Conservation (phyloP, 2,329 filamentous ascomycete species). For the Colletotrichum tanaceti region DNA sequence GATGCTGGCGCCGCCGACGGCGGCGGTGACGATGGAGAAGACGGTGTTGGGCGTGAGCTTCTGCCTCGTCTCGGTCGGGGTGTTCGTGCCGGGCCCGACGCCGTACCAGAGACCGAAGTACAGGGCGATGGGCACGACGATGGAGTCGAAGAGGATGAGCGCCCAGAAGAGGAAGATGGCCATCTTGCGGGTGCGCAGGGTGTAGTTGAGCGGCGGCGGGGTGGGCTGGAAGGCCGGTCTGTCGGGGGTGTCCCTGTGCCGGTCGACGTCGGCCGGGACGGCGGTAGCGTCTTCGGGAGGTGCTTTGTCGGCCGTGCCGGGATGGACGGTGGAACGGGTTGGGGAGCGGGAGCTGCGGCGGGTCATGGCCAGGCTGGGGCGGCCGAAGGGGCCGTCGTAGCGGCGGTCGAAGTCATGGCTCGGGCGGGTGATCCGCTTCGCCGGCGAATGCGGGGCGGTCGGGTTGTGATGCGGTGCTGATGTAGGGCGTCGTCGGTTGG, state of each 20-base stretch:
- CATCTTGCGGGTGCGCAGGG: constrained; percentile 56
- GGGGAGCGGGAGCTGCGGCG: constrained; percentile 14
- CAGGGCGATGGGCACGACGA: constrained; percentile 67
- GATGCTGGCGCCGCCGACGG: constrained; percentile 64
- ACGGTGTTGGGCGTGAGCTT: constrained; percentile 48
- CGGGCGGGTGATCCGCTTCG: constrained; percentile 2
- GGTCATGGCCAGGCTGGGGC: constrained; percentile 27
- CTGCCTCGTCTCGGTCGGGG: constrained; percentile 50
- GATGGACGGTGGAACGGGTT: background rate
- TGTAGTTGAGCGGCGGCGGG: constrained; percentile 41
- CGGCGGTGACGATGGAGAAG: constrained; percentile 65
- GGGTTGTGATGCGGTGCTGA: background rate
- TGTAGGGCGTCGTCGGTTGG: background rate
- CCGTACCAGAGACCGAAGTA: constrained; percentile 72
- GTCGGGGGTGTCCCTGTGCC: background rate
- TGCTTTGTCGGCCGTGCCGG: background rate
- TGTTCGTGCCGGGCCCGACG: constrained; percentile 45
- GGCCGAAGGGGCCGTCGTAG: constrained; percentile 39
- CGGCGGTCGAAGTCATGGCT: constrained; percentile 39
- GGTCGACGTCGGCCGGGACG: too few species aligned
- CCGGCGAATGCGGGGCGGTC: background rate
- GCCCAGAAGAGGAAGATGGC: constrained; percentile 69
- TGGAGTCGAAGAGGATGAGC: constrained; percentile 68
- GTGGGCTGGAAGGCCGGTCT: constrained; percentile 21
- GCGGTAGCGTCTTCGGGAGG: background rate